Base-by-base conservation (phyloP, 148 eudicot species). In the Beta vulgaris region DNA sequence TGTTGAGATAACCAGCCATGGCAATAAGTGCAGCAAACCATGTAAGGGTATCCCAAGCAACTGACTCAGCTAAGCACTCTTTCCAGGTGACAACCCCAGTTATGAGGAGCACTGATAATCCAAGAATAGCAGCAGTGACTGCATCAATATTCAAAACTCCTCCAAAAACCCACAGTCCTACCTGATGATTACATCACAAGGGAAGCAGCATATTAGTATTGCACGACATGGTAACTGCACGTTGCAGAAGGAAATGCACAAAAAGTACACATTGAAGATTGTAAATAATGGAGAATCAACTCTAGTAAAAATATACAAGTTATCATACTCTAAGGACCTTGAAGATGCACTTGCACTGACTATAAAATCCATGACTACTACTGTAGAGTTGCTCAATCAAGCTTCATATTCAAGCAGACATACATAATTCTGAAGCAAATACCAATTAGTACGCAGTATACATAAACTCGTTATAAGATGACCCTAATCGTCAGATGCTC, bases 1-100 rank as follows among this genome's bases (percentile, higher is more conserved):
- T 91, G 86, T 94, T 94, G 39, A 94, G 91, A 85, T 94, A 94
- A n/a, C 97, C 97, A 84, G 98, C 98, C 98, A 94, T 94, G 58
- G 98, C 98, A 77, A 94, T 94, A 12, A 94, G 93, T 2, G 98
- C 98, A 71, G 97, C 97, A 74, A 91, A 94, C 97, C 97, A 94
- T 15, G 96, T 94, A 28, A 94, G 96, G 63, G 97, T 92, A 80
- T 92, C 97, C 97, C 99, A 92, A 5, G 99, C 97, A 78, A 95
- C 97, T n/a, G 93, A 67, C 86, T 92, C 97, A 46, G 87, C 90
- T 64, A 95, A 76, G 85, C 99, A 94, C 72, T 91, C 98, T 82
- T 91, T 90, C 96, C 96, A 94, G 76, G 98, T 91, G 57, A 94
- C 93, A 80, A 94, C 98, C 60, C 98, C 98, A 19, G 90, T 86